Base-by-base conservation (phyloP, 2,329 filamentous ascomycete species). In the Paracorniculantispora psalliotae region DNA sequence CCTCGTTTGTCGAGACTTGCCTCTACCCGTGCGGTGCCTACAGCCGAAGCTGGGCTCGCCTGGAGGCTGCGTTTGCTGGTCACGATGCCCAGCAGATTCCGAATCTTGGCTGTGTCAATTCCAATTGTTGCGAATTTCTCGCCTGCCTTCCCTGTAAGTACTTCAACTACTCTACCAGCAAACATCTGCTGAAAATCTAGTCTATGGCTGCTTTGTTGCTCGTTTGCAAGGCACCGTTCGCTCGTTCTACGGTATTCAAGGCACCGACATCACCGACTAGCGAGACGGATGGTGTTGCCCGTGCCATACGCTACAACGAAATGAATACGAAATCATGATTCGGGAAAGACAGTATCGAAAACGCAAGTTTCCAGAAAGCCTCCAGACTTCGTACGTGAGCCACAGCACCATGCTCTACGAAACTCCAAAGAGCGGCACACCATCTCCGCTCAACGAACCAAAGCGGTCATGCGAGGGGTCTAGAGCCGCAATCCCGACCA, bases 241-340 rank as follows among this genome's bases (percentile, higher is more conserved):
- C 23, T 44, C 64, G 2, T 66, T 70, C 33, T 75, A 74, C 63
- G 63, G 62, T 56, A 73, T 75, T 39, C 58, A 67, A 7, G 71
- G 72, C 25, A 55, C 46, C 8, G 46, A 59, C 0, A 33, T 25
- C 12, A 35, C 43, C 3, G 73, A 75, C 54, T 69, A 37, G 15
- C 15, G 13, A 2, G 63, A 65, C 23, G 64, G 66, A 19, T 73
- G 68, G 49, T 70, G 57, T 49, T 69, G 66, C 44, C 72, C 73
- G 4, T 64, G 59, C 43, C 13, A 56, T 1, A 67, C 69, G 15
- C 61, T 74, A 25, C 58, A 66, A 4, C 64, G 67, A 3, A 67
- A 64, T 30, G 70, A 75, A 39, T 62, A 69, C 12, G 72, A 75
- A 59, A 72, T 74, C 30, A 51, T 67, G 0, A 28, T 67, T 23